Base-by-base conservation (phyloP, 169 alveolate species). In the Eimeria sp. region DNA sequence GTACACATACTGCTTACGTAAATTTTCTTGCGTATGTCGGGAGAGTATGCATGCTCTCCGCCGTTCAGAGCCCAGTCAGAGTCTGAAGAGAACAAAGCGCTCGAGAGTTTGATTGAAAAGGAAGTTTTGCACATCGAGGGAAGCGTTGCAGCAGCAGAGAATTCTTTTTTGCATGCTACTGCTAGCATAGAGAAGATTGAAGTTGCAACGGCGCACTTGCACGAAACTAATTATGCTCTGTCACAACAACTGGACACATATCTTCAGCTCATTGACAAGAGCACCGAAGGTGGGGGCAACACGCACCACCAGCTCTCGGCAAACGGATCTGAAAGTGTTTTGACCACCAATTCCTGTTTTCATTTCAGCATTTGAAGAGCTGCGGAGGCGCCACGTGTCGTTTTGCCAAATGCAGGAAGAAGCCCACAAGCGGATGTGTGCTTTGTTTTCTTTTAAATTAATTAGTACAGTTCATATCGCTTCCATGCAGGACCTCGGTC, bases 401-500 rank as follows among this genome's bases (percentile, higher is more conserved):
- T 86, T 86, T 49, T 86, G 92, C 92, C 49, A 86, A 43, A 40
- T 61, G 82, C 92, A 86, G 63, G 92, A 86, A 7, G 92, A 86
- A 47, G 67, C 92, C 2, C 92, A 86, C 92, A 45, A 47, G 16
- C 34, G 72, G 63, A 57, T 86, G 92, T 86, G 80, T 34, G 92
- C 25, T 34, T 58, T 45, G 54, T 49, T 86, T 45, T 16, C 34
- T 61, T 73, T 61, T 20, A 3, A 30, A 72, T 76, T 7, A 76
- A 47, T 47, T 45, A 18, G 9, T 22, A 18, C 18, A 9, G 22
- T 76, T 22, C 65, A 76, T 76, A 5, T 45, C 58, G 43, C 43
- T 43, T 25, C 58, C 65, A 49, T 30, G 30, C 58, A 86, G 92
- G 92, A 61, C 82, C 47, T 86, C 80, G 40, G 63, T 86, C 65